Base-by-base conservation (phyloP, 495 filamentous ascomycete species). In the Aspergillus steynii region DNA sequence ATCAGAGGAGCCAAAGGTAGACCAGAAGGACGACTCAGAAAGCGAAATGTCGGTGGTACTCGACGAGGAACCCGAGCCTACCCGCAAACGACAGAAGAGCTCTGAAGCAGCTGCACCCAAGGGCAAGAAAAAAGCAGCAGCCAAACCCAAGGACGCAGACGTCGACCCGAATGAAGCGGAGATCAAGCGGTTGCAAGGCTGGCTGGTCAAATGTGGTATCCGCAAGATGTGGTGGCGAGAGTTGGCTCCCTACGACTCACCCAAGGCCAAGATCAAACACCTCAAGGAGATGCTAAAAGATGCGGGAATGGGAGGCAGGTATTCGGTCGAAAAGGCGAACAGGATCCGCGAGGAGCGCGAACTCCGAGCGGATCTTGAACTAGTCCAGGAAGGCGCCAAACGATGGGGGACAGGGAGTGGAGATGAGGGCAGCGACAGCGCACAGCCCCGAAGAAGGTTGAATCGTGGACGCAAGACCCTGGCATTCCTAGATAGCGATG, bases 211-310 rank as follows among this genome's bases (percentile, higher is more conserved):
- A 77, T 99, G 95, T 67, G 95, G 95, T 25, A 86, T 99, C 52
- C 90, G 92, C 34, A 98, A 97, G 70, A 83, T 97, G 63, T 99
- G 96, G 95, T 80, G 80, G 45, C 85, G 87, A 58, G 91, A 96
- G 75, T 82, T 99, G 54, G 81, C 82, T 60, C 88, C 90, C 62
- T 89, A 85, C 69, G 88, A 86, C 50, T 91, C 88, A 29, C 70
- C 83, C 14, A 90, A 88, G 65, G 90, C 83, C 8, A 97, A 97
- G 78, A 92, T 97, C 60, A 76, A 77, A 58, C 92, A 96, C 72
- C 83, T 98, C 14, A 91, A 85, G 66, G 71, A 72, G 3, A 87
- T 96, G 84, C 81, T 99, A 34, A 80, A 80, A 28, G 90, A 95
- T 7, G 80, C 85, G 28, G 96, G 95, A 3, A 96, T 99, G 89